These are phyloP conservation scores for Aspergillus thermomutatus DNA, from an alignment of 2,329 filamentous ascomycete genomes.

Conservation along the genomic window DNA sequence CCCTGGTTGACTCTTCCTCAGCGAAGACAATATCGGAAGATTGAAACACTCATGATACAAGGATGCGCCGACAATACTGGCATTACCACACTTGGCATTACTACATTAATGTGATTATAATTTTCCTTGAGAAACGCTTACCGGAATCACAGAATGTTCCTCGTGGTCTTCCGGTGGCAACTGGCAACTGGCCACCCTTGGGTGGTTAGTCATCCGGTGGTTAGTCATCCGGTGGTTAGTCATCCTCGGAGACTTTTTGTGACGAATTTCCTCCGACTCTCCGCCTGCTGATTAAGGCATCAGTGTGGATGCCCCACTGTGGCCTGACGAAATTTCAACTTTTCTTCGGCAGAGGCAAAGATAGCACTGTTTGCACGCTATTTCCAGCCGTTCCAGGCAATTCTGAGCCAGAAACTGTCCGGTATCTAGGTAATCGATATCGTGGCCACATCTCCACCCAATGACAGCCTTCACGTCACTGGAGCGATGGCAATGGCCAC, in stretches of 20 bases:
- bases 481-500: background rate
- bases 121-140: too few species aligned
- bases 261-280: background rate
- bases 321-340: background rate
- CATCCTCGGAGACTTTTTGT: conserved; percentile 2
- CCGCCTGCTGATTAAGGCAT: background rate
- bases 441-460: background rate
- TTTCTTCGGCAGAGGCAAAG: background rate
- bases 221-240: too few species aligned
- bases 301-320: background rate
- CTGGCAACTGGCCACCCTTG: too few species aligned
- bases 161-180: too few species aligned
- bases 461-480: background rate
- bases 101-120: too few species aligned
- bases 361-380: background rate
- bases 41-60: too few species aligned
- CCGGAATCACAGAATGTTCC: too few species aligned
- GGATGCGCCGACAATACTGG: too few species aligned
- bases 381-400: background rate
- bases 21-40: too few species aligned
- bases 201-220: too few species aligned
- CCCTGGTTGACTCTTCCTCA: too few species aligned
- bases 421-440: background rate
- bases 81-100: too few species aligned
- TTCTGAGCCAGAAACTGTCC: background rate